Percentiles rank a stretch among this genome's conserved stretches.
Evolutionary conservation across 1,284 basidiomycete species (phyloP).

Genomic region (Termitomyces sp.): DNA sequence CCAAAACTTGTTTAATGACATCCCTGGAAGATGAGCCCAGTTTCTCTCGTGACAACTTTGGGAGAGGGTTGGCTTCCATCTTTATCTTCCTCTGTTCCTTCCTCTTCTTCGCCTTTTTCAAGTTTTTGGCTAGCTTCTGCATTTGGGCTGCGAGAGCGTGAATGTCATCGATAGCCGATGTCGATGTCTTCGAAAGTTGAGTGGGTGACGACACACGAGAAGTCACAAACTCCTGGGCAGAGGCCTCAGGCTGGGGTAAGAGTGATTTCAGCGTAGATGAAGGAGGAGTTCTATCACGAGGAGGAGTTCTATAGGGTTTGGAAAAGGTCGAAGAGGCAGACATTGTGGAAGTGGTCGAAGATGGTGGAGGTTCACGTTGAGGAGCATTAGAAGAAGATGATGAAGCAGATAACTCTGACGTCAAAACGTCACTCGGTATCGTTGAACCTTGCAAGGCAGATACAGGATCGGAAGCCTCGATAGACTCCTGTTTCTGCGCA

Average conservation of each 20-base stretch:
- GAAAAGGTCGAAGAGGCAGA: background rate
- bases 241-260: background rate
- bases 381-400: background rate
- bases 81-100: background rate
- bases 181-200: background rate
- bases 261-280: background rate
- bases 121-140: slow-evolving; percentile 1
- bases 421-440: slow-evolving; percentile 9
- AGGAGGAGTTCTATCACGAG: background rate
- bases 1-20: background rate
- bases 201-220: background rate
- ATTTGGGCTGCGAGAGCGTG: slow-evolving; percentile 2
- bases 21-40: background rate
- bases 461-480: slow-evolving; percentile 11
- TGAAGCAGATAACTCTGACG: background rate
- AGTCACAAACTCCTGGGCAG: background rate
- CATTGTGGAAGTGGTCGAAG: background rate
- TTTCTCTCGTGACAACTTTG: background rate
- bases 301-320: background rate
- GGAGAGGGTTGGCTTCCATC: background rate
- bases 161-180: background rate
- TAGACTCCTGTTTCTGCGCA: slow-evolving; percentile 15
- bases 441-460: slow-evolving; percentile 10
- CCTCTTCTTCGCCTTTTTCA: background rate
- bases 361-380: background rate